Evolutionary conservation across 176 grass and related monocot species (phyloP), one percentile per base, ranked within the genome.

Genomic region (Paspalum notatum): DNA sequence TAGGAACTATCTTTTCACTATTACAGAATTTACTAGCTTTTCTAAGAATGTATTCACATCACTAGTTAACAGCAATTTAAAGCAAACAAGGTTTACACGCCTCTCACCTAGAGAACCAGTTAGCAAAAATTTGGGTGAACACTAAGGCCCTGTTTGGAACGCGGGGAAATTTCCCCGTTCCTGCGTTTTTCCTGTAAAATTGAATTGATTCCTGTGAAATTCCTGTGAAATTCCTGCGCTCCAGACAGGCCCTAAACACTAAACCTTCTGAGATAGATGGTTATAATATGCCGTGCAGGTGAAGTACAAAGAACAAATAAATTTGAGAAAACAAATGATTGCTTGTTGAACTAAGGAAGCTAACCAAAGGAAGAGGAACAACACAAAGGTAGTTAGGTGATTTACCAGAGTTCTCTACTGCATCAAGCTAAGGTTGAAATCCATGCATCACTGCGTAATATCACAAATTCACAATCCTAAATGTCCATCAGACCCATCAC

Each of bases 401-500:
- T 70, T 77, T 81, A 85, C 77, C 77, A 55, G 77, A 76, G 49
- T 71, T 25, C 57, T 82, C 9, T 45, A 40, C 43, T 64, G 37
- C 22, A 37, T 38, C 51, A 40, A 71, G 26, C 8, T 9, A 13
- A 24, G 44, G 5, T 54, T 68, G 5, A 81, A 61, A 76, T 51
- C 5, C 32, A 42, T 38, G 48, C 62, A 62, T 75, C 64, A 70
- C 24, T 47, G 6, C 7, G 44, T 44, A 70, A 58, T 70, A 76
- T 71, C 17, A 39, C 9, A 68, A 44, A 11, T 65, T 41, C 66
- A 70, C 24, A 58, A 50, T 63, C 57, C 50, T 83, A 55, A 71
- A 66, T 47, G 25, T 27, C 25, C 73, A 81, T 81, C 13, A 20
- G 32, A 5, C 41, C 25, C 73, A 81, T 81, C 13, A 20, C 27